These are phyloP conservation scores for Trypanosoma melophagium DNA, from an alignment of 208 protist genomes.

Conservation along the genomic window DNA sequence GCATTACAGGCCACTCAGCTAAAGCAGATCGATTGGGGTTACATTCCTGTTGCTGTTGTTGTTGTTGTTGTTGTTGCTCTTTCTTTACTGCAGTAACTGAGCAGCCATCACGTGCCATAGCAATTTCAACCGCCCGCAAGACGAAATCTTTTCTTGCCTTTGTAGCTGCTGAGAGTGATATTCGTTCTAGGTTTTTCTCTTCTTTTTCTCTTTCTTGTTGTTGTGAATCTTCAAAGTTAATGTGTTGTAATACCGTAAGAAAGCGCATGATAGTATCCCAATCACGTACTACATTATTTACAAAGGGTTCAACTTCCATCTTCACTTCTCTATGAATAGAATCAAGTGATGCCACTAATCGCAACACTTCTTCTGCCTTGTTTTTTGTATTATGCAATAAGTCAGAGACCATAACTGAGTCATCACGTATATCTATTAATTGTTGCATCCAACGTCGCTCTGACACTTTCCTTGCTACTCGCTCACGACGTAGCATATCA, in stretches of 20 bases:
- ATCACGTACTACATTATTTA: conserved; percentile 67
- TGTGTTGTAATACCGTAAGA: conserved; percentile 63
- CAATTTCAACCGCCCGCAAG: conserved; percentile 56
- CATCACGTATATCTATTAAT: conserved; percentile 61
- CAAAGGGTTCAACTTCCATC: conserved; percentile 39
- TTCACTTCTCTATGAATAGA: not conserved
- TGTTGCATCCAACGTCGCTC: conserved; percentile 44
- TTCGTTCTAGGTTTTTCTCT: not conserved
- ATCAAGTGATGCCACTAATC: conserved; percentile 4
- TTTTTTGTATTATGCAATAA: conserved; percentile 50
- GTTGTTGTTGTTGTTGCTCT: not conserved
- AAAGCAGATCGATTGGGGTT: too few relatives aligned
- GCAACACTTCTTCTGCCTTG: conserved; percentile 52
- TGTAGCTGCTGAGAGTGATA: conserved; percentile 18
- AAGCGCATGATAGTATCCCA: conserved; percentile 63
- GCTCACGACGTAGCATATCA: conserved; percentile 38
- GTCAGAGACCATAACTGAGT: conserved; percentile 72
- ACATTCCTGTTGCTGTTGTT: not conserved
- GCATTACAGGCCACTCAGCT: too few relatives aligned
- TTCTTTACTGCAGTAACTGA: not conserved
- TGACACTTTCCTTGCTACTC: conserved; percentile 26
- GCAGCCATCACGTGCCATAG: conserved; percentile 19
- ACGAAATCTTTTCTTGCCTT: conserved; percentile 50
- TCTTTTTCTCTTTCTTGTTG: not conserved
- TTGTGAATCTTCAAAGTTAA: conserved; percentile 57